These are phyloP conservation scores for Ustilaginoidea virens DNA, from an alignment of 2,329 filamentous ascomycete genomes.

Conservation along the genomic window DNA sequence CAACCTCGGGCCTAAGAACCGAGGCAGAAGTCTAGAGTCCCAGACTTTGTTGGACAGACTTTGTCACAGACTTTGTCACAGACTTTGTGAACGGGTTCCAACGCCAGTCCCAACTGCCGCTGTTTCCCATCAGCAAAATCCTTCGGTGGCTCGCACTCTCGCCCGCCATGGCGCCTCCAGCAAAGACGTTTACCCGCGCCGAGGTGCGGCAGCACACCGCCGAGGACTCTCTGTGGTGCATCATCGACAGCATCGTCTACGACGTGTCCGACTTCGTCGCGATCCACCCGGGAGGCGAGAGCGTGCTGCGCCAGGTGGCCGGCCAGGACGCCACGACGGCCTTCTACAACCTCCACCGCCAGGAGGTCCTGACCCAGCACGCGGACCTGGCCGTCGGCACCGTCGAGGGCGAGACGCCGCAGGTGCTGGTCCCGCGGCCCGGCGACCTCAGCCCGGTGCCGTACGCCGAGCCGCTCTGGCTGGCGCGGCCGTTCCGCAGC, in stretches of 20 bases:
- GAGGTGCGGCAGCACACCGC: conserved; percentile 64
- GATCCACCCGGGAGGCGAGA: conserved; percentile 69
- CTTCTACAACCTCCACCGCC: conserved; percentile 85
- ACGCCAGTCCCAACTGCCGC: too few species aligned
- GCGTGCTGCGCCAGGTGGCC: conserved; percentile 66
- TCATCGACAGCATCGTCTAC: conserved; percentile 79
- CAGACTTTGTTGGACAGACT: too few species aligned
- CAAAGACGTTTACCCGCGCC: conserved; percentile 39
- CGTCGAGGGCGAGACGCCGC: conserved; percentile 56
- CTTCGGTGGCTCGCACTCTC: too few species aligned
- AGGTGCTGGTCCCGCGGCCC: conserved; percentile 52
- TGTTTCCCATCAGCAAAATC: too few species aligned
- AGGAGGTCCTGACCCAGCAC: conserved; percentile 80
- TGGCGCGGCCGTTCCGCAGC: conserved; percentile 58
- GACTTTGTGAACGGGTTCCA: too few species aligned
- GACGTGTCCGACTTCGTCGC: conserved; percentile 75
- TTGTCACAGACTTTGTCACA: too few species aligned
- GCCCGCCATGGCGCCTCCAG: conserved; percentile 24
- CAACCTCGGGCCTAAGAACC: too few species aligned
- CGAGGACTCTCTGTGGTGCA: conserved; percentile 64
- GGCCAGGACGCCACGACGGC: conserved; percentile 67
- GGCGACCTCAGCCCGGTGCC: conserved; percentile 66
- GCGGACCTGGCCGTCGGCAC: conserved; percentile 59
- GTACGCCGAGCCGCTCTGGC: conserved; percentile 75
- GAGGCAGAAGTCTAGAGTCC: too few species aligned